Evolutionary conservation across 768 basidiomycete species (phyloP), one percentile per base, ranked within the genome.

Genomic region (Trametes maxima): DNA sequence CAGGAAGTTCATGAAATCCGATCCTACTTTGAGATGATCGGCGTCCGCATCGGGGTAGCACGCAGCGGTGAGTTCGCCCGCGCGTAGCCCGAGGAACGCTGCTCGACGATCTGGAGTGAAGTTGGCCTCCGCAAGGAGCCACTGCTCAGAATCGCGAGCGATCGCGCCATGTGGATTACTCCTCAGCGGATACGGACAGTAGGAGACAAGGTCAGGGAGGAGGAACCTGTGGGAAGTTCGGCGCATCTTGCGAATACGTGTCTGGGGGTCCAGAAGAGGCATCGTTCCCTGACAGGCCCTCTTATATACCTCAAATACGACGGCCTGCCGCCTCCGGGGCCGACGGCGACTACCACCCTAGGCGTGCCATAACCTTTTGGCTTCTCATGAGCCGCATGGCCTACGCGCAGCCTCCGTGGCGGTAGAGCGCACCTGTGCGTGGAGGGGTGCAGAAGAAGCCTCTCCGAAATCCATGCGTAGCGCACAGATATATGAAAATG

Each of bases 31-130:
- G 28, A 90, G 80, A 42, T 82, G 81, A 58, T 82, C 79, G 25
- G 77, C 70, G 25, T 82, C 74, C 12, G 82, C 75, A 21, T 79
- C 79, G 54, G 83, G 80, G 69, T 88, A 89, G 70, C 85, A 87
- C 65, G 77, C 80, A 0, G 85, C 86, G 21, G 87, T 83, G 62
- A 90, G 81, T 65, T 86, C 85, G 43, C 87, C 86, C 17, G 84
- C 85, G 59, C 84, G 82, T 50, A 88, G 77, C 35, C 84, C 84
- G 64, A 78, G 77, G 48, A 88, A 79, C n/a, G 60, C 60, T 5
- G 37, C 49, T 8, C 54, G 63, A 13, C 70, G 72, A 39, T 68
- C 71, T 12, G 52, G 36, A 5, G 66, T 65, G 59, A 75, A 70
- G 43, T 73, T 68, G 42, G 69, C 65, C n/a, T 67, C 52, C 4